These are phyloP conservation scores for Takashimella tepidaria DNA, from an alignment of 1,284 basidiomycete genomes.

Conservation along the genomic window DNA sequence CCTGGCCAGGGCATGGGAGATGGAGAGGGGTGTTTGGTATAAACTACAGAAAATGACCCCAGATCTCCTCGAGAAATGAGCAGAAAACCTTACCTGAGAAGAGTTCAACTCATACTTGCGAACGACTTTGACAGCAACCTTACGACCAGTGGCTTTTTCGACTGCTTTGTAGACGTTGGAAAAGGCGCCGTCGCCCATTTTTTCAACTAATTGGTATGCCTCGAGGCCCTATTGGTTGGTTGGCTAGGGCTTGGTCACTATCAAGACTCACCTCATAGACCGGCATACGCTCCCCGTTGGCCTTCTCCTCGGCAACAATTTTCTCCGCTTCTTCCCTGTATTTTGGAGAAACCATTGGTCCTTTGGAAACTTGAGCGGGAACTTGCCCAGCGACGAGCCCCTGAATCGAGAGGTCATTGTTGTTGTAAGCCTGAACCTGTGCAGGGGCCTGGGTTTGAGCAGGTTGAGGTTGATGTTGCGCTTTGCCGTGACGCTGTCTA, in stretches of 20 bases:
- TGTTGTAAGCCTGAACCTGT: constrained; percentile 37
- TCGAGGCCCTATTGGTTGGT: constrained; percentile 71
- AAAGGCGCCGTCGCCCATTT: constrained; percentile 99
- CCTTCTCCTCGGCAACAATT: constrained; percentile 72
- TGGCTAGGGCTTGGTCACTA: not conserved
- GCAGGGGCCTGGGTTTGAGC: not conserved
- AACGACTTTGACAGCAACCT: constrained; percentile 95
- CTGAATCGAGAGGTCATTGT: constrained; percentile 30
- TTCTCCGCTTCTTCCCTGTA: constrained; percentile 61
- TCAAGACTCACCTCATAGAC: constrained; percentile 54
- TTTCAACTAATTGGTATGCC: constrained; percentile 71
- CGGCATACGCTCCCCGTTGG: constrained; percentile 72
- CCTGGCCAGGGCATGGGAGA: constrained; percentile 38
- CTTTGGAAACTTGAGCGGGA: constrained; percentile 11
- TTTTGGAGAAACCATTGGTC: constrained; percentile 42
- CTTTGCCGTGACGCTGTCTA: constrained; percentile 16
- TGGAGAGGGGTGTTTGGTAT: constrained; percentile 29
- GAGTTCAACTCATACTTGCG: constrained; percentile 94
- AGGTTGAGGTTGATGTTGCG: constrained; percentile 41
- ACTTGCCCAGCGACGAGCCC: constrained; percentile 19
- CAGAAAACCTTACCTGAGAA: constrained; percentile 77
- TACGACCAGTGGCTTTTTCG: constrained; percentile 68
- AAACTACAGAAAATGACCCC: constrained; percentile 20
- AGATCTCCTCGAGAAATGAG: constrained; percentile 2
- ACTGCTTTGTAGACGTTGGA: constrained; percentile 96